A percentile compares a stretch with the other conserved stretches of the same genome.
Conservation (phyloP, 2,329 filamentous ascomycete species). For the Epichloe sibirici region DNA sequence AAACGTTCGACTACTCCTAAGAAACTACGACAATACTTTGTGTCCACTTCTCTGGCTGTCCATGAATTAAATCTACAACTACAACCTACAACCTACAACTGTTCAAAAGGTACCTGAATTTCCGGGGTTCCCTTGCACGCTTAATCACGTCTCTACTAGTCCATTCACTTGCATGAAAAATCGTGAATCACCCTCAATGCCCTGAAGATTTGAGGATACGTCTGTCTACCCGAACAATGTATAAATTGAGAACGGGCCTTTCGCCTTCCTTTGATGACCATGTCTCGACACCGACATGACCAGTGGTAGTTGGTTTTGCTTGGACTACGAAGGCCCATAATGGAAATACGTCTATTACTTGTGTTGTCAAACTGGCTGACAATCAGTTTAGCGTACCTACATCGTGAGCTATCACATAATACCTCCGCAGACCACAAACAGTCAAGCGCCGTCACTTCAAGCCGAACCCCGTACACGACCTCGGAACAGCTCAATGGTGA, state of each 20-base stretch:
- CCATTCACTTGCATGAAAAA: not conserved
- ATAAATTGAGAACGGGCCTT: not conserved
- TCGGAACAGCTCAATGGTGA: too few species aligned
- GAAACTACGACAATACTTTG: not conserved
- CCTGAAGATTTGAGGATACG: not conserved
- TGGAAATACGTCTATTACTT: constrained; percentile 5
- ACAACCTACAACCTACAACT: not conserved
- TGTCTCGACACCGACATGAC: not conserved
- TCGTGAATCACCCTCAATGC: not conserved
- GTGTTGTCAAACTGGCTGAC: constrained; percentile 9
- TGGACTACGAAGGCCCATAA: not conserved
- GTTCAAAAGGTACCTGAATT: not conserved
- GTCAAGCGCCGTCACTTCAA: not conserved
- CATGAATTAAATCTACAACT: not conserved
- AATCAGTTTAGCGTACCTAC: constrained; percentile 3
- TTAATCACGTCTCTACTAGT: not conserved
- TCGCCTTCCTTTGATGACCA: not conserved
- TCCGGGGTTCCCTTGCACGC: not conserved
- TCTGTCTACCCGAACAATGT: not conserved
- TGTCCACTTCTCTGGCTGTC: not conserved
- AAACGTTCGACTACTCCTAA: not conserved
- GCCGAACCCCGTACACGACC: not conserved
- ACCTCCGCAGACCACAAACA: not conserved
- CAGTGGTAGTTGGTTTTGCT: not conserved
- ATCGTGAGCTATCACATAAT: not conserved